Evolutionary conservation across 106 monocot species (phyloP).

Genomic region (Dendrobium catenatum): DNA sequence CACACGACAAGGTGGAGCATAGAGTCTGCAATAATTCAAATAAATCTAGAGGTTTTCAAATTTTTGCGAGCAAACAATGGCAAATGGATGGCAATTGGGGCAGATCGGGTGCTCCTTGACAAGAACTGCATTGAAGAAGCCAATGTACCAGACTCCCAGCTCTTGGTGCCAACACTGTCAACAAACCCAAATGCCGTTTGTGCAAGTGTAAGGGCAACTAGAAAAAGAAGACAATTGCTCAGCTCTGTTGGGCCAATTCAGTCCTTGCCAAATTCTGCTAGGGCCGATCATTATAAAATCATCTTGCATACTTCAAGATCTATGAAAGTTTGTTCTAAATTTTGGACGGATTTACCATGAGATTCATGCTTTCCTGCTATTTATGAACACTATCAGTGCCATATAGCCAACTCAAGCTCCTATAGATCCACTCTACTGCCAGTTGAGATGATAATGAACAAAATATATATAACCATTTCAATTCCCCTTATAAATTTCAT

Average conservation of each 20-base stretch:
- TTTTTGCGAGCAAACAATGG: no score
- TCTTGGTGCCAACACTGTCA: neutral
- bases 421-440: neutral
- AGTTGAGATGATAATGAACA: neutral
- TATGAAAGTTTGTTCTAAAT: neutral
- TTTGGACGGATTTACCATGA: neutral
- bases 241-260: neutral
- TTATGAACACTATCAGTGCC: neutral
- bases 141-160: neutral
- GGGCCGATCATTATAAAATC: neutral
- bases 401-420: neutral
- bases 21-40: no score
- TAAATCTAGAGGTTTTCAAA: no score
- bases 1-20: no score
- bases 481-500: neutral
- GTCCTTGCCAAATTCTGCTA: neutral
- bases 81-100: no score
- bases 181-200: neutral
- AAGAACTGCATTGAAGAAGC: neutral
- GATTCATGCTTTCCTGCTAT: neutral
- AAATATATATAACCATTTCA: neutral
- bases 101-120: neutral
- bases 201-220: neutral
- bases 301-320: conserved; percentile 1
- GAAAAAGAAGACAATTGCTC: neutral